Conservation (phyloP, 495 filamentous ascomycete genomes). For the Annulohypoxylon bovei region DNA sequence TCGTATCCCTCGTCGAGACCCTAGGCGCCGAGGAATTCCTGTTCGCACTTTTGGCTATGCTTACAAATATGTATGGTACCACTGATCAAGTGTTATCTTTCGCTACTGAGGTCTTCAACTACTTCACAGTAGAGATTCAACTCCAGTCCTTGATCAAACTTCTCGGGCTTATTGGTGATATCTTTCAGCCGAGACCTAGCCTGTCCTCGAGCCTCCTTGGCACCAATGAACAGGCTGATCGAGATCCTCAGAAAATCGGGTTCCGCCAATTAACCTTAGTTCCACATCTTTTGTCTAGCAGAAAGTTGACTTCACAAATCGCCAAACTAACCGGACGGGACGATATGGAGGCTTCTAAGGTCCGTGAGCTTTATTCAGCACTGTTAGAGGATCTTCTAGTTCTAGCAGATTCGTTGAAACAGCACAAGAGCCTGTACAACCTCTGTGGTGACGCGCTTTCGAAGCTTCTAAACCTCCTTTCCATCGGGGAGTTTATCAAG, state of each 20-base stretch:
- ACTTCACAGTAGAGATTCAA: constrained; percentile 71
- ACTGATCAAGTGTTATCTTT: constrained; percentile 63
- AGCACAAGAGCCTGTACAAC: constrained; percentile 68
- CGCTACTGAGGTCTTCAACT: constrained; percentile 61
- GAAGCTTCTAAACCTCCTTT: constrained; percentile 78
- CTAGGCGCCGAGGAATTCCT: constrained; percentile 85
- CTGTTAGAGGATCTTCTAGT: constrained; percentile 74
- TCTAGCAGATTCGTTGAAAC: constrained; percentile 68
- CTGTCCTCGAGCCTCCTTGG: constrained; percentile 76
- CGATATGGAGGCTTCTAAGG: constrained; percentile 67
- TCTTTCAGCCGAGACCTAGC: constrained; percentile 72
- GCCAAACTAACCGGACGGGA: constrained; percentile 60
- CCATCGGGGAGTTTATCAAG: constrained; percentile 84
- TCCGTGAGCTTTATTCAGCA: constrained; percentile 73
- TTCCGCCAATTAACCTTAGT: constrained; percentile 70
- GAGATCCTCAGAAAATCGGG: constrained; percentile 67
- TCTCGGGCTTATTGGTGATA: constrained; percentile 75
- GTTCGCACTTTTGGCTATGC: constrained; percentile 75
- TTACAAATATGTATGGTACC: constrained; percentile 73
- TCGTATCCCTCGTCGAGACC: constrained; percentile 80
- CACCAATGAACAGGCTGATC: constrained; percentile 68
- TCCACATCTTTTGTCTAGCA: constrained; percentile 61
- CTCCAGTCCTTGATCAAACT: constrained; percentile 76
- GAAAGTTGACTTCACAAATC: constrained; percentile 59
- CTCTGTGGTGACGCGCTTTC: constrained; percentile 75